Percentiles rank a stretch among this genome's conserved stretches.
phyloP scores from a whole-genome alignment of 495 filamentous ascomycete genomes.

The Penicillium ucsense region DNA sequence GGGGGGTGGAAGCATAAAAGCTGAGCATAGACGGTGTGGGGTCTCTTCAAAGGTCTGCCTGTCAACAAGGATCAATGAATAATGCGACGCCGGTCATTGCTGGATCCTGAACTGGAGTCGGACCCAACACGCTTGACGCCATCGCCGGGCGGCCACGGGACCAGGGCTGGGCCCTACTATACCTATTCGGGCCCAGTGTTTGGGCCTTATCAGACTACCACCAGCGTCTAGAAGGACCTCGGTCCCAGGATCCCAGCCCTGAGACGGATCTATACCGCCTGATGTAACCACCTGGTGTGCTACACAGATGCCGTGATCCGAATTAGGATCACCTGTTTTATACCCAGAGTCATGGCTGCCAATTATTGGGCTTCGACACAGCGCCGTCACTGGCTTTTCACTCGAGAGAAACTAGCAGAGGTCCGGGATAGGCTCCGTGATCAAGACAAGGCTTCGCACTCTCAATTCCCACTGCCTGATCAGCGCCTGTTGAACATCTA shows the following conservation, averaged over 20 bases:
- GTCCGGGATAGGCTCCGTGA: conserved; percentile 65
- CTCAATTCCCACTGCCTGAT: conserved; percentile 74
- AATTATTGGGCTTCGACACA: conserved; percentile 97
- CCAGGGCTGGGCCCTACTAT: conserved; percentile 30
- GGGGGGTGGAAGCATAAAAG: conserved; percentile 2
- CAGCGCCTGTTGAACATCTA: conserved; percentile 78
- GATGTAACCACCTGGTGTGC: too few relatives aligned
- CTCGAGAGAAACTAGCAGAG: conserved; percentile 63
- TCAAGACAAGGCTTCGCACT: conserved; percentile 57
- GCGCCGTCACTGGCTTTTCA: conserved; percentile 80
- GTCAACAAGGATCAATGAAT: conserved; percentile 9
- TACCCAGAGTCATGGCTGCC: conserved; percentile 60
- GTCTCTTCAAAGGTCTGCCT: background rate
- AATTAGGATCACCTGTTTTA: background rate
- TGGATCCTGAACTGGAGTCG: background rate
- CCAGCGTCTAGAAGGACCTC: too few relatives aligned
- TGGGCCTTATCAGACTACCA: conserved; percentile 2
- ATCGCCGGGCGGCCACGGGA: conserved; percentile 25
- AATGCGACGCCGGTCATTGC: conserved; percentile 34
- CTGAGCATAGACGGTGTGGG: conserved; percentile 6
- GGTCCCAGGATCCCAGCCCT: background rate
- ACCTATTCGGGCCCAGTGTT: conserved; percentile 18
- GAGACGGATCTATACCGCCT: conserved; percentile 1
- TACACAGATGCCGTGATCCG: background rate
- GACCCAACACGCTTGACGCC: conserved; percentile 18